Evolutionary conservation across 352 stramenopile species (phyloP).

Genomic region (Peronospora belbahrii): DNA sequence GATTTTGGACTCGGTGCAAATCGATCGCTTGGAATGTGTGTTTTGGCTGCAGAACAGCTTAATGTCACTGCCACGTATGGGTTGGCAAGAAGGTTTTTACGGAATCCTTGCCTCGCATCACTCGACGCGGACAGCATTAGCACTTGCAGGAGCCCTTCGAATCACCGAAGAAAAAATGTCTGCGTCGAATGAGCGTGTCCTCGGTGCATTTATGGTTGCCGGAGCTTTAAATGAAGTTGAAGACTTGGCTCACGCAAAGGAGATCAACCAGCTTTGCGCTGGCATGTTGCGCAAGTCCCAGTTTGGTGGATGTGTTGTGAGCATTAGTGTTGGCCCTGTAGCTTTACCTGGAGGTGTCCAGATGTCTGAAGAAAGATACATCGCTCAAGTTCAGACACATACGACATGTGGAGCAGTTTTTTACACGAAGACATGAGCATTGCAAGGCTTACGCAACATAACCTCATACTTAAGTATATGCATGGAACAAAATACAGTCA

Average conservation of each 20-base stretch:
- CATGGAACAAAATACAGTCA: slow-evolving; percentile 1
- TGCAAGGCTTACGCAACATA: background rate
- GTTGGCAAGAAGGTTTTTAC: slow-evolving; percentile 29
- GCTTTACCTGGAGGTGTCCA: slow-evolving; percentile 20
- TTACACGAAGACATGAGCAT: slow-evolving; percentile 18
- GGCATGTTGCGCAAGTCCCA: slow-evolving; percentile 20
- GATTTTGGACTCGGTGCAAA: slow-evolving; percentile 3
- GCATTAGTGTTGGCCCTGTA: slow-evolving; percentile 30
- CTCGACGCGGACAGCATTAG: slow-evolving; percentile 6
- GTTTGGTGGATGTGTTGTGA: slow-evolving; percentile 30
- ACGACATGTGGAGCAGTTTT: slow-evolving; percentile 44
- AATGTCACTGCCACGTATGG: slow-evolving; percentile 12
- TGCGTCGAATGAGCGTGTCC: slow-evolving; percentile 3
- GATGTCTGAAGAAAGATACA: background rate
- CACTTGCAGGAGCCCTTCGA: slow-evolving; percentile 17
- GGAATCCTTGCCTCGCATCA: slow-evolving; percentile 35
- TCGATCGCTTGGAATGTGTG: slow-evolving; percentile 29
- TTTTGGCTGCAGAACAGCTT: slow-evolving; percentile 14
- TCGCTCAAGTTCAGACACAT: slow-evolving; percentile 30
- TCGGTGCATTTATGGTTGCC: slow-evolving; percentile 29
- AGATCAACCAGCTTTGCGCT: slow-evolving; percentile 17
- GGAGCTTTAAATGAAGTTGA: slow-evolving; percentile 30
- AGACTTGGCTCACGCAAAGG: slow-evolving; percentile 5
- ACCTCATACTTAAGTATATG: slow-evolving; percentile 9
- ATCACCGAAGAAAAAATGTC: slow-evolving; percentile 1